phyloP scores from a whole-genome alignment of 2,329 filamentous ascomycete species.

The Aspergillus brasiliensis region DNA sequence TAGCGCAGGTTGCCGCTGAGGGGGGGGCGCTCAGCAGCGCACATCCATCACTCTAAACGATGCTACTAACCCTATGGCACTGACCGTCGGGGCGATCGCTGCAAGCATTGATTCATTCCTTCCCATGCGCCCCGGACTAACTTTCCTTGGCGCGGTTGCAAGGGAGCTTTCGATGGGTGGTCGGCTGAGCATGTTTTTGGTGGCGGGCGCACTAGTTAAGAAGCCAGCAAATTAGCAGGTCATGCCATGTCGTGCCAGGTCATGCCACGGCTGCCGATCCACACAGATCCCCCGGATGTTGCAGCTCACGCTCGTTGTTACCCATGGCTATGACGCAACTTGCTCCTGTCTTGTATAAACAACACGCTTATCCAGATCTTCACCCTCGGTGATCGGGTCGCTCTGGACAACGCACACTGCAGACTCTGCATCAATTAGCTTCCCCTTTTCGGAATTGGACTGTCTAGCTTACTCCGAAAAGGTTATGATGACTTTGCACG shows the following conservation, averaged over 20 bases:
- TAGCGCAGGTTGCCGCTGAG: neutral
- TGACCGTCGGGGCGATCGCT: constrained; percentile 1
- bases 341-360: neutral
- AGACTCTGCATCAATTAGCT: neutral
- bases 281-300: neutral
- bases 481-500: neutral
- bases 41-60: neutral
- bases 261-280: constrained; percentile 9
- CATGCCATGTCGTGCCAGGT: constrained; percentile 11
- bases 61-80: neutral
- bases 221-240: neutral
- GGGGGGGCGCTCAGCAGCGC: neutral
- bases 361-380: neutral
- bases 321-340: constrained; percentile 1
- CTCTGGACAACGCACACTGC: neutral
- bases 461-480: neutral
- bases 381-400: neutral
- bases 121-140: neutral
- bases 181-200: neutral
- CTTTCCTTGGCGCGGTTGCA: constrained; percentile 4
- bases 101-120: neutral
- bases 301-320: neutral
- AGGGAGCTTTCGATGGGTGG: neutral
- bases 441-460: neutral
- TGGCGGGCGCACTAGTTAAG: constrained; percentile 1